Evolutionary conservation across 768 basidiomycete species (phyloP).

Genomic region (Naganishia kalamii): DNA sequence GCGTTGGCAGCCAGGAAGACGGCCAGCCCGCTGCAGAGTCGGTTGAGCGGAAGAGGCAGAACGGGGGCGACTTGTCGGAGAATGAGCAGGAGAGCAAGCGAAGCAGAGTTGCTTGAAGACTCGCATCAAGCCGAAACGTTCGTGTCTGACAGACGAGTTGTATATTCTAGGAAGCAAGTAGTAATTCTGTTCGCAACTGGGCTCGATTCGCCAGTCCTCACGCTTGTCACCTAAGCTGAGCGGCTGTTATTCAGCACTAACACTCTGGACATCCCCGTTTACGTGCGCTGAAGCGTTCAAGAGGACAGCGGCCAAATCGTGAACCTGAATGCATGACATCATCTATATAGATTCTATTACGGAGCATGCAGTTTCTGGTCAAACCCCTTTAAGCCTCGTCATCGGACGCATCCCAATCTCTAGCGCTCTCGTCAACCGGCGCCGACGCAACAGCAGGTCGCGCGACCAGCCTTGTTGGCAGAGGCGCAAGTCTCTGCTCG

Average conservation of each 20-base stretch:
- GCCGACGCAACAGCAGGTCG: background rate
- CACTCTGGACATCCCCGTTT: too few relatives aligned
- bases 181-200: too few relatives aligned
- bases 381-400: constrained; percentile 3
- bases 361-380: too few relatives aligned
- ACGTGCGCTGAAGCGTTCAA: too few relatives aligned
- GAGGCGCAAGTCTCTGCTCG: background rate
- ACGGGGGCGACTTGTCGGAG: background rate
- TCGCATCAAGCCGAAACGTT: too few relatives aligned
- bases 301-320: too few relatives aligned
- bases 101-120: background rate
- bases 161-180: too few relatives aligned
- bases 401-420: constrained; percentile 25
- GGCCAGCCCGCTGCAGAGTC: background rate
- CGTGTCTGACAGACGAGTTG: background rate
- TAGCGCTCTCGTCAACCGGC: constrained; percentile 10
- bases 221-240: too few relatives aligned
- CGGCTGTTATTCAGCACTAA: too few relatives aligned
- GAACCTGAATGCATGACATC: too few relatives aligned
- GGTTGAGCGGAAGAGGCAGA: background rate
- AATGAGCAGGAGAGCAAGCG: background rate
- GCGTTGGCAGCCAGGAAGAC: background rate
- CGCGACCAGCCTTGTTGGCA: background rate
- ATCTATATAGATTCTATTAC: too few relatives aligned
- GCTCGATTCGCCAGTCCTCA: too few relatives aligned